Conservation (phyloP, 768 basidiomycete genomes). For the Hysterangium stoloniferum region DNA sequence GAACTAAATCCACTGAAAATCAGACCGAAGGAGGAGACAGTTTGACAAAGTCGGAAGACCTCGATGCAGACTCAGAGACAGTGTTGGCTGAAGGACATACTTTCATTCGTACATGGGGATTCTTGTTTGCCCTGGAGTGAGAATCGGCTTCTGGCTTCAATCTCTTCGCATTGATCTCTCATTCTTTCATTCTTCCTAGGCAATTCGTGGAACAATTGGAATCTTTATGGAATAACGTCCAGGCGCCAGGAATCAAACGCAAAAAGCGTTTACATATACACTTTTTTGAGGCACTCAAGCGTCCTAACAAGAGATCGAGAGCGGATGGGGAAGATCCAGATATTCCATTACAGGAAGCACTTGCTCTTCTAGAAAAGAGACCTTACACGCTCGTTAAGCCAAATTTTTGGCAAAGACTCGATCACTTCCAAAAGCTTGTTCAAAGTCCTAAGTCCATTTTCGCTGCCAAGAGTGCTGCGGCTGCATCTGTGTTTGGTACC, state of each 20-base stretch:
- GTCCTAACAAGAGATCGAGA: constrained; percentile 5
- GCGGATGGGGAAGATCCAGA: background rate
- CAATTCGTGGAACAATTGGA: constrained; percentile 19
- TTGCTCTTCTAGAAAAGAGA: constrained; percentile 20
- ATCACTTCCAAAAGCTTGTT: constrained; percentile 13
- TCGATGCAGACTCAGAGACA: background rate
- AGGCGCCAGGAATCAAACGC: background rate
- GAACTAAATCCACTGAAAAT: no score
- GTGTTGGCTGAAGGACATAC: constrained; percentile 11
- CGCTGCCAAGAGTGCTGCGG: constrained; percentile 20
- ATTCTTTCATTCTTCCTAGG: constrained; percentile 9
- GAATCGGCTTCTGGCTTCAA: background rate
- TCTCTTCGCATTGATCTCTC: constrained; percentile 11
- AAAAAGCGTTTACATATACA: constrained; percentile 20
- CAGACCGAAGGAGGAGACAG: no score
- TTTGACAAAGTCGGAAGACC: constrained; percentile 8
- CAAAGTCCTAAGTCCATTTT: constrained; percentile 17
- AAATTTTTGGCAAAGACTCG: constrained; percentile 14
- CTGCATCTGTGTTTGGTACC: constrained; percentile 21
- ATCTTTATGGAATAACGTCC: constrained; percentile 11
- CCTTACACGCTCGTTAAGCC: constrained; percentile 10
- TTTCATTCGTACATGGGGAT: constrained; percentile 18
- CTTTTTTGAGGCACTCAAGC: constrained; percentile 19
- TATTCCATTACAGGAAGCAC: constrained; percentile 20
- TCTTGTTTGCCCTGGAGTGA: constrained; percentile 20